Evolutionary conservation across 1,284 basidiomycete species (phyloP), one percentile per base, ranked within the genome.

Genomic region (Rhodotorula mucilaginosa): DNA sequence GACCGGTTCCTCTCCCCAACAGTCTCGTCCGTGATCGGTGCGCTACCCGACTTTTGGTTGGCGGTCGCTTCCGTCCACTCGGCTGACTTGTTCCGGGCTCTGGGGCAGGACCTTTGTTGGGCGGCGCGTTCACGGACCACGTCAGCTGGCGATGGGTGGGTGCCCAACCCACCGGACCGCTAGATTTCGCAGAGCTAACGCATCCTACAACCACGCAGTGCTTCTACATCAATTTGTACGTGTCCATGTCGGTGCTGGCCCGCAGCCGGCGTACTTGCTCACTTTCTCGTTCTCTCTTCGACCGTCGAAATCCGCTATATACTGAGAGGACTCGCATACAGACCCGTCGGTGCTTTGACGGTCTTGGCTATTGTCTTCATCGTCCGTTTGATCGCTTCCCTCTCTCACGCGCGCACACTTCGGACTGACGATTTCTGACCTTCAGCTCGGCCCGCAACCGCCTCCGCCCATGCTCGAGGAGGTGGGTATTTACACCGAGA

Each of bases 41-140:
- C 82, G 2, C 74, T 82, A 21, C 3, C 56, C 31, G 21, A 21
- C 1, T 13, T 26, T 4, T 1, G 23, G 12, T 26, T 54, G 52
- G 3, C 0, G 21, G 10, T 39, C 21, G 19, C 18, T 31, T 18
- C 29, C 31, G 23, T 2, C 23, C 29, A 8, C 7, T 34, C 5
- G 34, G 7, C 57, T 51, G 48, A 18, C 57, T 2, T 58, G 23
- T n/a, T 2, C 21, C 31, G 26, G 5, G 2, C 19, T 48, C 21
- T 34, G 16, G 3, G n/a, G 2, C 46, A n/a, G 13, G 23, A 31
- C 29, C 23, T 19, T 21, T 29, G 3, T 34, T 58, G n/a, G 75
- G 76, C 26, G 83, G 82, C 51, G 83, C 80, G 7, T 84, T 84
- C 73, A 83, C 83, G 29, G 81, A 84, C 65, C 79, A 79, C 26